Base-by-base conservation (phyloP, 345 rosid genomes). In the Excoecaria cochinchinensis region DNA sequence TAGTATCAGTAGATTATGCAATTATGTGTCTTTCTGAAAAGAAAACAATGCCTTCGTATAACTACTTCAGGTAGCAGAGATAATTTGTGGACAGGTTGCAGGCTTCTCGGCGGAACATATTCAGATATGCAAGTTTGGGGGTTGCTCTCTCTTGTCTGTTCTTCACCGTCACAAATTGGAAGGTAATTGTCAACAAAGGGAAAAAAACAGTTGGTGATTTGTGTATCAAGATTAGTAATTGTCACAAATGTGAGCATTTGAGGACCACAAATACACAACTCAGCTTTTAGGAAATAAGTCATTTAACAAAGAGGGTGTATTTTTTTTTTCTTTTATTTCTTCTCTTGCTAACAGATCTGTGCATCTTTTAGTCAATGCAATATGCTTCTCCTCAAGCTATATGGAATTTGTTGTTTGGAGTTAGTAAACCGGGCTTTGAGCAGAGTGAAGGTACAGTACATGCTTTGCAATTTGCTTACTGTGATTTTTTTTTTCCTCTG, bases 1-100 rank as follows among this genome's bases (percentile, higher is more conserved):
- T 48, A 25, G 15, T 48, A 16, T 52, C 14, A 8, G 3, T 19
- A 65, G 38, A 62, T 40, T 65, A 42, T 13, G 15, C 8, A 52
- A 50, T 51, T 15, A 12, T 42, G 46, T 52, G 11, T 55, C 57
- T 76, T 73, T 50, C 62, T 24, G 61, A 66, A 71, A 81, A 69
- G 17, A 55, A 73, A 68, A 56, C 50, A 17, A 71, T 25, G 31
- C 76, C 17, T 79, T 76, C 56, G 55, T 46, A 38, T 44, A 68
- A 67, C 71, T 69, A 56, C 77, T 84, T 84, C 75, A 80, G 91
- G 80, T 78, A 63, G 88, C 86, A 86, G 93, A 90, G 85, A 85
- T 87, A 86, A 92, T 88, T 85, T 85, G 71, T 90, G 86, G 86
- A 84, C 97, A 95, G 97, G 95, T 91, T 90, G 85, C 95, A 89